A percentile compares a stretch with the other conserved stretches of the same genome.
These are phyloP conservation scores for Udeniomyces megalosporus DNA, from an alignment of 768 basidiomycete genomes.

Conservation along the genomic window DNA sequence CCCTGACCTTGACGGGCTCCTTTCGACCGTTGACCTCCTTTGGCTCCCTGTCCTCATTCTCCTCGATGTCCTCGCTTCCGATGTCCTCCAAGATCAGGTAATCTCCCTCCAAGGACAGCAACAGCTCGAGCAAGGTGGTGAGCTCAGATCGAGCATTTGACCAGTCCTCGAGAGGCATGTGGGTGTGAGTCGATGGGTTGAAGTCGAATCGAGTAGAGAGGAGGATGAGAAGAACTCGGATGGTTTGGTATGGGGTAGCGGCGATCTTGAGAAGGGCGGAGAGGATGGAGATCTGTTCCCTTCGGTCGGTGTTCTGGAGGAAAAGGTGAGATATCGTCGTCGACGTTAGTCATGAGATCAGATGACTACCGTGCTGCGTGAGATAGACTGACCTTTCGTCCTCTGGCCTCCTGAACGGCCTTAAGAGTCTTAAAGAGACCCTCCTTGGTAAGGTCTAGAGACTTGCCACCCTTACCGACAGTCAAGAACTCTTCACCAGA, in stretches of 20 bases:
- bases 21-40: constrained; percentile 32
- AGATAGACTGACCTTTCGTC: constrained; percentile 99
- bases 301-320: constrained; percentile 97
- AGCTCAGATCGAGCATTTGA: constrained; percentile 69
- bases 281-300: constrained; percentile 81
- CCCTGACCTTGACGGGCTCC: constrained; percentile 58
- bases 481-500: constrained; percentile 62
- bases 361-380: no score
- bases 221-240: constrained; percentile 82
- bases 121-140: constrained; percentile 66
- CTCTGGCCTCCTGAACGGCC: constrained; percentile 79
- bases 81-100: constrained; percentile 68
- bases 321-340: no score
- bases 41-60: constrained; percentile 35
- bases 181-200: constrained; percentile 64
- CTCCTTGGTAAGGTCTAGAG: constrained; percentile 54
- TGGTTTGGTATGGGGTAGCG: constrained; percentile 67
- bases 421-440: constrained; percentile 81
- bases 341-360: no score
- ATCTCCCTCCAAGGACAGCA: constrained; percentile 42
- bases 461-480: constrained; percentile 78
- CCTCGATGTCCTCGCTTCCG: constrained; percentile 68
- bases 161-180: constrained; percentile 92
- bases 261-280: constrained; percentile 74
- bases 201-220: constrained; percentile 95